Evolutionary conservation across 208 protist genomes (phyloP).

Genomic region (Trypanosoma avium): DNA sequence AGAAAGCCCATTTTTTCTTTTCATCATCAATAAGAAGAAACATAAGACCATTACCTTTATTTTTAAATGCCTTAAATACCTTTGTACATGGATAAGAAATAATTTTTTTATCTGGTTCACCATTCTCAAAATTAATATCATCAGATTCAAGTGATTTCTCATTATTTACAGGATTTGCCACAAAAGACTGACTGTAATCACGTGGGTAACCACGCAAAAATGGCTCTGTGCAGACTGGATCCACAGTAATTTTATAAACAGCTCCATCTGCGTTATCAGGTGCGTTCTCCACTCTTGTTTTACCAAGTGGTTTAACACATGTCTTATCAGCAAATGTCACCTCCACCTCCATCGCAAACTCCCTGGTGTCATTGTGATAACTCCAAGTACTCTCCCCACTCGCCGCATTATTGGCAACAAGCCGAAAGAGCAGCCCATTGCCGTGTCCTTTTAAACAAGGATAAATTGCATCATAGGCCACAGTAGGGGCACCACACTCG

Average conservation of each 20-base stretch:
- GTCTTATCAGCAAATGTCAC: conserved; percentile 34
- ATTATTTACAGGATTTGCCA: conserved; percentile 52
- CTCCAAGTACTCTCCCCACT: conserved; percentile 57
- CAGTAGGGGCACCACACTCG: conserved; percentile 44
- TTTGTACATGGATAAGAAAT: conserved; percentile 39
- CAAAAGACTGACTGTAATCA: conserved; percentile 57
- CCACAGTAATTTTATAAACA: conserved; percentile 48
- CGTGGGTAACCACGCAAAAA: conserved; percentile 58
- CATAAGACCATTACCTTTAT: conserved; percentile 58
- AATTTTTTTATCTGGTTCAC: conserved; percentile 37
- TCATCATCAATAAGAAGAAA: conserved; percentile 53
- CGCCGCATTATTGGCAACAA: conserved; percentile 46
- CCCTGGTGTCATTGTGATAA: conserved; percentile 85
- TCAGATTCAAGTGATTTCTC: conserved; percentile 30
- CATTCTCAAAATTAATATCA: conserved; percentile 53
- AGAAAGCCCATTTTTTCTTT: conserved; percentile 51
- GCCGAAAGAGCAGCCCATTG: conserved; percentile 82
- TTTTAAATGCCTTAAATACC: conserved; percentile 68
- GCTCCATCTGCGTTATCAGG: conserved; percentile 27
- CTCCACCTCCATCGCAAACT: conserved; percentile 66
- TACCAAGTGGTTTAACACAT: conserved; percentile 41
- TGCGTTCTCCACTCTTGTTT: conserved; percentile 21
- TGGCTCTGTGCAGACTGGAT: conserved; percentile 52
- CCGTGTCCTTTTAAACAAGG: conserved; percentile 74
- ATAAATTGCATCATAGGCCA: conserved; percentile 70